These are phyloP conservation scores for Botrytis porri DNA, from an alignment of 2,329 filamentous ascomycete species.

Conservation along the genomic window DNA sequence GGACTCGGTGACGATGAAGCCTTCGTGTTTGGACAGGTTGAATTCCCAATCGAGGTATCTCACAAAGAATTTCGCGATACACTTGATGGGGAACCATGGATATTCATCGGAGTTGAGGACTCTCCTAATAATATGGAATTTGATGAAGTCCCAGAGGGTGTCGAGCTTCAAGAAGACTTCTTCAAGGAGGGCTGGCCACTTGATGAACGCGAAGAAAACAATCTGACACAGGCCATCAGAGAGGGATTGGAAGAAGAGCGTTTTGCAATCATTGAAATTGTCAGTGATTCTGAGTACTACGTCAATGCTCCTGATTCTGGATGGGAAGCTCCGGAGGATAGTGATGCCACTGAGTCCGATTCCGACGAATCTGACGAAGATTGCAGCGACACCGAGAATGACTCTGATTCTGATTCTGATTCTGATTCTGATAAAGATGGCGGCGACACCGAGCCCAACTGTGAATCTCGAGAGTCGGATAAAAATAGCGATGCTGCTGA, in stretches of 20 bases:
- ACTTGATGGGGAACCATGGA: not conserved
- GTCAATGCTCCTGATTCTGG: not conserved
- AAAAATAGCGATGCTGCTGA: not conserved
- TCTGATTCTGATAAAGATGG: too few relatives aligned
- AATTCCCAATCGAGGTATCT: not conserved
- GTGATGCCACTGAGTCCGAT: not conserved
- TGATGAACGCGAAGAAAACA: not conserved
- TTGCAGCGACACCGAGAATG: not conserved
- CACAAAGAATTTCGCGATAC: not conserved
- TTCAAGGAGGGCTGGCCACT: not conserved
- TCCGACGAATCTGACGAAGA: not conserved
- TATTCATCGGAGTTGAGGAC: not conserved
- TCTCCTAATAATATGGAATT: not conserved
- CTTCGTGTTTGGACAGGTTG: not conserved
- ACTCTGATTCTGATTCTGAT: too few relatives aligned
- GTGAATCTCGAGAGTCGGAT: not conserved
- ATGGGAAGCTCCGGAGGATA: not conserved
- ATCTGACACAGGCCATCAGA: not conserved
- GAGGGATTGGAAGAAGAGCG: not conserved
- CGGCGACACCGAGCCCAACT: not conserved
- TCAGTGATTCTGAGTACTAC: not conserved
- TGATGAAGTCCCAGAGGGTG: not conserved
- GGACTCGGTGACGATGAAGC: not conserved
- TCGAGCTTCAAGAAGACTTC: not conserved
- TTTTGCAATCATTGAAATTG: not conserved